Percentiles rank a stretch among this genome's conserved stretches.
These are phyloP conservation scores for Cudoniella acicularis DNA, from an alignment of 495 filamentous ascomycete species.

Conservation along the genomic window DNA sequence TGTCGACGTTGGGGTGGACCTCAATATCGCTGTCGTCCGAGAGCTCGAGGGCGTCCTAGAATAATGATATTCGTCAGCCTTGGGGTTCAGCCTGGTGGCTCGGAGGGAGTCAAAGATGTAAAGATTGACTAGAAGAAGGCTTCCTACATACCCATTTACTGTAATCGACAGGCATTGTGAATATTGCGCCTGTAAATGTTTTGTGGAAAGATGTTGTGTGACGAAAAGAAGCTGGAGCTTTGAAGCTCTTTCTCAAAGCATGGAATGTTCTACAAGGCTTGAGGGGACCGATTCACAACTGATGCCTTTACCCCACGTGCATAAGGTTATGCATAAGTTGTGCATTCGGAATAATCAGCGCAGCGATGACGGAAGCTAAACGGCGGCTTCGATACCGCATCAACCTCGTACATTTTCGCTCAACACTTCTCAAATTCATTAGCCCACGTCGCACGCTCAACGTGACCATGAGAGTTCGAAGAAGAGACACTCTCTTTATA, in stretches of 20 bases:
- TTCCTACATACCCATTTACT: constrained; percentile 74
- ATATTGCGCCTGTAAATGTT: not conserved
- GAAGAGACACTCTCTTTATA: constrained; percentile 2
- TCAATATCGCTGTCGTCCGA: constrained; percentile 98
- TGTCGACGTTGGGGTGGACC: constrained; percentile 98
- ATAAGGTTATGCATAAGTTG: constrained; percentile 9
- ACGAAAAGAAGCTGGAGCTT: not conserved
- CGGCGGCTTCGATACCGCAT: not conserved
- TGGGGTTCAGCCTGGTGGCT: constrained; percentile 19
- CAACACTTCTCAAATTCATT: not conserved
- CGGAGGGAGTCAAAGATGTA: no score
- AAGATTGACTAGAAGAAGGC: not conserved
- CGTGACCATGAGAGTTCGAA: constrained; percentile 16
- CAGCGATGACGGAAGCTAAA: constrained; percentile 17
- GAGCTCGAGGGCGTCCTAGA: constrained; percentile 82
- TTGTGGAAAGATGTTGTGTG: not conserved
- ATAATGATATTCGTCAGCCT: constrained; percentile 19
- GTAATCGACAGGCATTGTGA: constrained; percentile 85
- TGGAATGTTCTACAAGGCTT: constrained; percentile 25
- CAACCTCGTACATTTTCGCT: constrained; percentile 1
- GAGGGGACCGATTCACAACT: not conserved
- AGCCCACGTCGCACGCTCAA: constrained; percentile 4
- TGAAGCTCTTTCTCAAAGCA: no score
- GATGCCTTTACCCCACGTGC: constrained; percentile 11
- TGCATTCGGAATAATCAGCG: not conserved